Evolutionary conservation across 2,329 filamentous ascomycete genomes (phyloP), one percentile per base, ranked within the genome.

Genomic region (Neoarthrinium moseri): DNA sequence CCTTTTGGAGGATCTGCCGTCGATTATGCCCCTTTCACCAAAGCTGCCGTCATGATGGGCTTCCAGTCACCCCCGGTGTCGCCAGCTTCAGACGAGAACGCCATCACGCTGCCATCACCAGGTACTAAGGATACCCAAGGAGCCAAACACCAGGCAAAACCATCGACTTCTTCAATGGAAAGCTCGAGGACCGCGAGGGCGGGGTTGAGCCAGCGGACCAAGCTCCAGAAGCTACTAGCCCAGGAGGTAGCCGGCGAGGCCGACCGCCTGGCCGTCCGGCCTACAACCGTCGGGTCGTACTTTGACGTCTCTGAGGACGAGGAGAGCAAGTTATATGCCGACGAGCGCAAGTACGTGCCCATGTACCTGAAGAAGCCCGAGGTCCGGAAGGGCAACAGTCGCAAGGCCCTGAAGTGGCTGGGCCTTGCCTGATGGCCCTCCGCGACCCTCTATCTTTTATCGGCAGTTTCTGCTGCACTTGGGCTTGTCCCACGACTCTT

Each of bases 341-440:
- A 79, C 47, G 74, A 77, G 57, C 69, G 73, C 24, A 66, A 74
- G 32, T 69, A 80, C 24, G 77, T 80, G 73, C 77, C 77, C 4
- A 64, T 78, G 20, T 73, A 71, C 29, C 57, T 71, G 56, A 62
- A 62, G 45, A 69, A 64, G 48, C 49, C 55, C 3, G 54, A 54
- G 10, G 52, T 57, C 22, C 63, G 59, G 13, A 72, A 69, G 57
- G 68, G 65, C 2, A 73, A 70, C 46, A 75, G 67, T 40, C 67
- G 70, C 6, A 80, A 80, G 57, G 77, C 77, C 6, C 66, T 79
- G 43, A 78, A 76, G 57, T 78, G 77, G 56, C 64, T 80, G 1
- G 76, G 76, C 0, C 59, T 79, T 35, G 69, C 70, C 10, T 74
- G 54, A 55, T 24, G n/a, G n/a, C n/a, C n/a, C n/a, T n/a, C n/a